Evolutionary conservation across 169 alveolate genomes (phyloP), one percentile per base, ranked within the genome.

Genomic region (Eimeria zaria): DNA sequence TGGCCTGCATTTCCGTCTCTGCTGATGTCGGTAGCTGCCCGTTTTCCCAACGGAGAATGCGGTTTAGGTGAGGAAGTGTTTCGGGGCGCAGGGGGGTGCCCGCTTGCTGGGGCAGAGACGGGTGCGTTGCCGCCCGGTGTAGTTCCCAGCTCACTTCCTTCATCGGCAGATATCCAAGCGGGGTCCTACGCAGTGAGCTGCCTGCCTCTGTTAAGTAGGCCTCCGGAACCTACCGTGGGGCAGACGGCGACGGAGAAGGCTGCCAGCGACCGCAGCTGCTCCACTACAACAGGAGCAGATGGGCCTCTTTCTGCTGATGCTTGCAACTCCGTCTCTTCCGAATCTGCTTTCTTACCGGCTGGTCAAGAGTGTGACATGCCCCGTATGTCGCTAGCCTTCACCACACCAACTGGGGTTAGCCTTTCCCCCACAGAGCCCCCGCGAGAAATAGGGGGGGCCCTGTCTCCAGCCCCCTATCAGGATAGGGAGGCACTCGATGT

Each of bases 221-320:
- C 64, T 78, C 46, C 62, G 48, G 88, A 78, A 27, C 88, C 88
- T 27, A 64, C 93, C 33, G 81, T 41, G 80, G 51, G 60, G 80
- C 93, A 55, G 62, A 36, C 93, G 22, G 64, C 93, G n/a, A 44
- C 67, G 60, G 93, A 41, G 91, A 51, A 55, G 91, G 91, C 76
- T 55, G 91, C 91, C 53, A 83, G 91, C 36, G 91, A 83, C 73
- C 91, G 91, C 51, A 83, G 91, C 74, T 48, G 91, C 91, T 83
- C 91, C 55, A 55, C 91, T 0, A 83, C 91, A 83, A 55, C 91
- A 51, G 91, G 73, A 51, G 74, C 91, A 51, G 91, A 83, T 24
- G 91, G 76, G 67, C 67, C 88, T 78, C 88, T 78, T 78, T 83
- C 91, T 39, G 93, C 81, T 16, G 93, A 85, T 62, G 81, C 93